Conservation (phyloP, 2,329 filamentous ascomycete species). For the Amphichorda felina region DNA sequence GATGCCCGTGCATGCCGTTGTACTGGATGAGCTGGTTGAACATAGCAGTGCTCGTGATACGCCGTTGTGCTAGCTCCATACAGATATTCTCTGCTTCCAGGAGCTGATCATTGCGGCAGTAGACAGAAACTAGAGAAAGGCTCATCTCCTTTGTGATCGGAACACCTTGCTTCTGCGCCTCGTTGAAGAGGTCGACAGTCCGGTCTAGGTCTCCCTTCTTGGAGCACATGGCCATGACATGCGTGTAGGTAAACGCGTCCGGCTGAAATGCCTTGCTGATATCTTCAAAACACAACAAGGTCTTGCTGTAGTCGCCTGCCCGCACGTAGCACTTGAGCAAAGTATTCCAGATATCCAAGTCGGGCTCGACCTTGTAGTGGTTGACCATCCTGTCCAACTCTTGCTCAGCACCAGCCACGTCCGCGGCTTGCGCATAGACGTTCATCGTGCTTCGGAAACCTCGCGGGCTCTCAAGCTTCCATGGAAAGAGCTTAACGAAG, state of each 20-base stretch:
- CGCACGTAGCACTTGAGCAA: slow-evolving; percentile 60
- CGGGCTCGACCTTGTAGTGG: slow-evolving; percentile 44
- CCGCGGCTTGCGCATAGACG: slow-evolving; percentile 57
- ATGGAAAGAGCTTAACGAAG: slow-evolving; percentile 23
- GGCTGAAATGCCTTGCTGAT: slow-evolving; percentile 40
- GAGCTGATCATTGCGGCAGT: slow-evolving; percentile 32
- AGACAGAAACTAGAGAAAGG: slow-evolving; percentile 54
- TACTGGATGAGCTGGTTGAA: slow-evolving; percentile 72
- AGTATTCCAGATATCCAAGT: slow-evolving; percentile 60
- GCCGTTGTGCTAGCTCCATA: slow-evolving; percentile 37
- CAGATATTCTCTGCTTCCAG: slow-evolving; percentile 24
- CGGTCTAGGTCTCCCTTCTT: slow-evolving; percentile 61
- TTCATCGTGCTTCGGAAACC: slow-evolving; percentile 51
- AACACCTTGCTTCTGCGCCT: slow-evolving; percentile 43
- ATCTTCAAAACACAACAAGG: slow-evolving; percentile 49
- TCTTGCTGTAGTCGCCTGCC: slow-evolving; percentile 54
- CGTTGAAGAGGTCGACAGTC: slow-evolving; percentile 51
- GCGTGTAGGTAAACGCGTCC: slow-evolving; percentile 54
- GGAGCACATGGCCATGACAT: slow-evolving; percentile 62
- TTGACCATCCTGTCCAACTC: slow-evolving; percentile 51
- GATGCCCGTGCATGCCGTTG: slow-evolving; percentile 49
- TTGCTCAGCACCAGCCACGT: slow-evolving; percentile 44
- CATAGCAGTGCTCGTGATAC: slow-evolving; percentile 44
- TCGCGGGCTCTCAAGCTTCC: slow-evolving; percentile 18
- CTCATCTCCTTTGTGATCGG: slow-evolving; percentile 44